Conservation (phyloP, 176 grass and related monocot genomes). For the Dendrocalamus sinicus region DNA sequence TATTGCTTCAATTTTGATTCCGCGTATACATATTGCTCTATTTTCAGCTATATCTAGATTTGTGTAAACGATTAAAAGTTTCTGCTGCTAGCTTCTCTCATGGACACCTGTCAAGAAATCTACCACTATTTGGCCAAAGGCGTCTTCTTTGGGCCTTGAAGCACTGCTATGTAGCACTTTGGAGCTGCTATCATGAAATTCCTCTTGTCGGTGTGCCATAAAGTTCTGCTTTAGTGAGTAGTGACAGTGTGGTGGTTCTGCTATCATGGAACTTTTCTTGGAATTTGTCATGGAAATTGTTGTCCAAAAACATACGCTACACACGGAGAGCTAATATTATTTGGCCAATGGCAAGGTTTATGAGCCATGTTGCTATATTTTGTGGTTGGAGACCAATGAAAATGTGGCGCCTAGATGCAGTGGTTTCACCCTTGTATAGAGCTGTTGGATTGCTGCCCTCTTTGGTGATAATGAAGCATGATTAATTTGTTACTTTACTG, state of each 20-base stretch:
- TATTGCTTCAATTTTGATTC: neutral
- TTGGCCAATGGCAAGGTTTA: neutral
- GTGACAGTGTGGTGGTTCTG: constrained; percentile 12
- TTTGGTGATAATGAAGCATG: neutral
- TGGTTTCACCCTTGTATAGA: neutral
- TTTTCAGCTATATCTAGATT: neutral
- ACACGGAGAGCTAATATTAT: neutral
- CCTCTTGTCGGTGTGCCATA: neutral
- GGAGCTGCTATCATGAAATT: neutral
- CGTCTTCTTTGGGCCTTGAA: neutral
- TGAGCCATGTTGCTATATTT: too few species aligned
- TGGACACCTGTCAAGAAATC: neutral
- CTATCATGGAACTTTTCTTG: neutral
- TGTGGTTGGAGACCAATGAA: neutral
- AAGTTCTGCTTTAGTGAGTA: neutral
- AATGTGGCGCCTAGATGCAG: neutral
- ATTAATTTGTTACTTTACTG: neutral
- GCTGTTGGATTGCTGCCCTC: neutral
- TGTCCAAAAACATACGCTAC: neutral
- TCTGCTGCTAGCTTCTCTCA: neutral
- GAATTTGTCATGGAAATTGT: neutral
- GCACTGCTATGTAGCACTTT: neutral
- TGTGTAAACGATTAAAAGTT: neutral
- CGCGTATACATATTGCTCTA: neutral
- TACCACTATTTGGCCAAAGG: constrained; percentile 31